These are phyloP conservation scores for Hagleromyces aurorensis DNA, from an alignment of 805 yeast species.

Conservation along the genomic window DNA sequence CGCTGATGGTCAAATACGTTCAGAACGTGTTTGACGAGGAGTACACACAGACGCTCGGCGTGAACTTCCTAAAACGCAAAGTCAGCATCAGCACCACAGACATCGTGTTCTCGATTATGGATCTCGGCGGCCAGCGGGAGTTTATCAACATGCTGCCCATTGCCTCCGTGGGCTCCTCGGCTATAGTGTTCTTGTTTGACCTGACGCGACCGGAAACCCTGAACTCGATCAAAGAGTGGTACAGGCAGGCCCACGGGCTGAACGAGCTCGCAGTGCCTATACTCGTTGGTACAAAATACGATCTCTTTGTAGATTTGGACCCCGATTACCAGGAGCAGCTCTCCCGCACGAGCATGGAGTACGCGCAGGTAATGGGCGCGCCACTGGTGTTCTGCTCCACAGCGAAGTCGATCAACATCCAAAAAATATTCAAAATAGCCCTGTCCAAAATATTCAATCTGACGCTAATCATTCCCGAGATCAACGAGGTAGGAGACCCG, in stretches of 20 bases:
- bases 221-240: conserved; percentile 91
- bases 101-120: conserved; percentile 90
- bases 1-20: conserved; percentile 94
- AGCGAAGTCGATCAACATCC: conserved; percentile 84
- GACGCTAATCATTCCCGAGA: conserved; percentile 75
- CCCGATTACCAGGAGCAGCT: conserved; percentile 76
- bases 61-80: conserved; percentile 87
- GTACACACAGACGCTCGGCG: conserved; percentile 91
- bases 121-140: conserved; percentile 91
- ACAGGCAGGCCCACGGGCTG: conserved; percentile 80
- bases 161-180: conserved; percentile 87
- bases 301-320: conserved; percentile 70
- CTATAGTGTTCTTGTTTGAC: conserved; percentile 84
- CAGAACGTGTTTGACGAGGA: conserved; percentile 88
- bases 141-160: conserved; percentile 92
- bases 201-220: conserved; percentile 78
- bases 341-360: conserved; percentile 72
- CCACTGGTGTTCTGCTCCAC: conserved; percentile 84
- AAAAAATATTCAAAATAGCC: conserved; percentile 85
- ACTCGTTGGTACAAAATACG: conserved; percentile 90
- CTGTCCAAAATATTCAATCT: conserved; percentile 87
- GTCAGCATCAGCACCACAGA: conserved; percentile 79
- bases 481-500: conserved; percentile 85
- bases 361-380: conserved; percentile 85
- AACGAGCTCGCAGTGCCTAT: conserved; percentile 88